These are phyloP conservation scores for Kuraishia borneana DNA, from an alignment of 805 yeast species.

Conservation along the genomic window DNA sequence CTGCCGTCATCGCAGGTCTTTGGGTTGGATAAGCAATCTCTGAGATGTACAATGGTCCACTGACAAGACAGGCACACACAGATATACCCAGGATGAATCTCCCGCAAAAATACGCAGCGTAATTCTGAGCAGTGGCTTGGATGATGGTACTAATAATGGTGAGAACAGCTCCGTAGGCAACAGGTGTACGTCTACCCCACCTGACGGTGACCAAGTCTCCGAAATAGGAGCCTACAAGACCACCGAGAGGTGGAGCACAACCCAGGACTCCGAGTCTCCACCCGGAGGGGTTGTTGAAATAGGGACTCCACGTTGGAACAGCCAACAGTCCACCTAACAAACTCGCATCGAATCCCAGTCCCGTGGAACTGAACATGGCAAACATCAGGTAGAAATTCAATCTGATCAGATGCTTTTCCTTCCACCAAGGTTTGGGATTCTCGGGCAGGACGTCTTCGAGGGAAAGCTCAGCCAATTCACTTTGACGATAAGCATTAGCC, in stretches of 20 bases:
- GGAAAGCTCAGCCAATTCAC: no score
- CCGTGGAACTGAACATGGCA: no score
- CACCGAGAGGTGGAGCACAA: constrained; percentile 26
- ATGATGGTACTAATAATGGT: constrained; percentile 45
- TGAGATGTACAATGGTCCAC: constrained; percentile 37
- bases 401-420: no score
- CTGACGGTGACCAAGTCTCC: constrained; percentile 27
- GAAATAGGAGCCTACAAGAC: constrained; percentile 14
- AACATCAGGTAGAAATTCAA: no score
- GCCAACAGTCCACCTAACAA: constrained; percentile 36
- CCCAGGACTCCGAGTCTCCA: constrained; percentile 22
- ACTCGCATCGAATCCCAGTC: constrained; percentile 28
- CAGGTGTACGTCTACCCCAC: constrained; percentile 49
- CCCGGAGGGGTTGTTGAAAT: constrained; percentile 21
- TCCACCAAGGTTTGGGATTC: no score
- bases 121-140: constrained; percentile 30
- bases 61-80: constrained; percentile 25
- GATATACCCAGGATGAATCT: constrained; percentile 41
- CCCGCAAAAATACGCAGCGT: constrained; percentile 25
- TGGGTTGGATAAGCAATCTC: constrained; percentile 39
- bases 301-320: constrained; percentile 21
- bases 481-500: no score
- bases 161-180: constrained; percentile 38
- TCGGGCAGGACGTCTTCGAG: no score
- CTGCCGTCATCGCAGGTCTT: constrained; percentile 28